Conservation (phyloP, 768 basidiomycete species). For the Boletellus ananas region DNA sequence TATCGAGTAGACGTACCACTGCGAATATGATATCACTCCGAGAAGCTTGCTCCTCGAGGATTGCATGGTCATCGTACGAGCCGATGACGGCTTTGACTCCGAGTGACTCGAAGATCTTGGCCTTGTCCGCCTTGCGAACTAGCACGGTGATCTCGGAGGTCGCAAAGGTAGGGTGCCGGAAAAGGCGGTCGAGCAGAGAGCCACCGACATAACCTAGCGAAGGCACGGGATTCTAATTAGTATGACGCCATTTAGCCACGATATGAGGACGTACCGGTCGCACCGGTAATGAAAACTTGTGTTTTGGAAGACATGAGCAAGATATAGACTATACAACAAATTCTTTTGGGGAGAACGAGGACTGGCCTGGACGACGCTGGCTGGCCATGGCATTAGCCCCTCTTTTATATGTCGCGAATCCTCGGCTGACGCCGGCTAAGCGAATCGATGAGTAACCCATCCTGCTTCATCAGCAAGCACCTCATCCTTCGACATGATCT, state of each 20-base stretch:
- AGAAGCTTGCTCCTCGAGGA: constrained; percentile 43
- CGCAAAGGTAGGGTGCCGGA: constrained; percentile 21
- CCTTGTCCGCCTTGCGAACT: constrained; percentile 30
- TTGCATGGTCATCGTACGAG: constrained; percentile 39
- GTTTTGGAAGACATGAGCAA: constrained; percentile 18
- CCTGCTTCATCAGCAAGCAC: constrained; percentile 6
- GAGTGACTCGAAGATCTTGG: constrained; percentile 15
- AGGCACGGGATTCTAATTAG: not conserved
- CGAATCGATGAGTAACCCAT: constrained; percentile 4
- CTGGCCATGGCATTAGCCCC: not conserved
- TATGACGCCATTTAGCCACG: not conserved
- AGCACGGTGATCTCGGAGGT: constrained; percentile 27
- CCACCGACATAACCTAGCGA: constrained; percentile 34
- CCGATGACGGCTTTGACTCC: constrained; percentile 35
- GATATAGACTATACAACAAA: not conserved
- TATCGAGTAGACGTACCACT: constrained; percentile 26
- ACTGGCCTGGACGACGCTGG: not conserved
- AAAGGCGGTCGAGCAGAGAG: constrained; percentile 29
- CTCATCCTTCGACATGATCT: not conserved
- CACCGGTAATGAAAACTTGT: constrained; percentile 19
- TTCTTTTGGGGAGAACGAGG: not conserved
- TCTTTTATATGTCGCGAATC: constrained; percentile 1
- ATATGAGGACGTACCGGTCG: constrained; percentile 11
- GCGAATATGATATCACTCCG: constrained; percentile 44
- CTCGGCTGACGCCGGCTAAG: not conserved